Evolutionary conservation across 2,329 filamentous ascomycete genomes (phyloP), one percentile per base, ranked within the genome.

Genomic region (Exophiala viscosa): DNA sequence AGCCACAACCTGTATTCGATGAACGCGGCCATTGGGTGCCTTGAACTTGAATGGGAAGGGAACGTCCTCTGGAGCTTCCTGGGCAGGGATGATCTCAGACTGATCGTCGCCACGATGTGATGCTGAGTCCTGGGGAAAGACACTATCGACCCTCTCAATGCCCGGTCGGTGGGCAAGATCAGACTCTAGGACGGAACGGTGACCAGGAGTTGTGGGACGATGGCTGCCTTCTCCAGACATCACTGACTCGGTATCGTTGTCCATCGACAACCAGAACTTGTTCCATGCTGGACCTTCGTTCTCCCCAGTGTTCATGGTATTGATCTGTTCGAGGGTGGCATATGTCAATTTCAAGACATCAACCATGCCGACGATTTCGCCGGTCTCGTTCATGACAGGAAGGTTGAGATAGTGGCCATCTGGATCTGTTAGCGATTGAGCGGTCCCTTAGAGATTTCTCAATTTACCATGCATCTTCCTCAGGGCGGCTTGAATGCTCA

Each of bases 1-100:
- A 9, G 90, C 86, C 48, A 84, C 77, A 23, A 96, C 85, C 66
- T 97, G 93, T 45, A 99, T 75, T 49, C 93, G 85, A 71, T 99
- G 93, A 14, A 97, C 91, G 47, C 93, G 88, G 41, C 92, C 93
- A 62, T 89, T 91, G 1, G 93, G 93, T 1, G 93, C 90, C 77
- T 97, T 97, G 81, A 99, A 99, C 72, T 99, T 99, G 84, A 99
- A 99, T 2, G 92, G 84, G 73, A 97, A 99, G 0, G 92, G 89
- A 9, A 82, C 71, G 60, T 95, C 88, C 64, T 88, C 81, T 7
- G 60, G 59, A 42, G 86, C 78, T 13, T 76, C 76, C 18, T 84
- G 71, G 9, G 55, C 54, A 6, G 78, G 69, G 17, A 83, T 61
- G 18, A 70, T 74, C 49, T 82, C 85, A 15, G 84, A 76, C 10